Evolutionary conservation across 768 basidiomycete species (phyloP).

Genomic region (Boletales sp.): DNA sequence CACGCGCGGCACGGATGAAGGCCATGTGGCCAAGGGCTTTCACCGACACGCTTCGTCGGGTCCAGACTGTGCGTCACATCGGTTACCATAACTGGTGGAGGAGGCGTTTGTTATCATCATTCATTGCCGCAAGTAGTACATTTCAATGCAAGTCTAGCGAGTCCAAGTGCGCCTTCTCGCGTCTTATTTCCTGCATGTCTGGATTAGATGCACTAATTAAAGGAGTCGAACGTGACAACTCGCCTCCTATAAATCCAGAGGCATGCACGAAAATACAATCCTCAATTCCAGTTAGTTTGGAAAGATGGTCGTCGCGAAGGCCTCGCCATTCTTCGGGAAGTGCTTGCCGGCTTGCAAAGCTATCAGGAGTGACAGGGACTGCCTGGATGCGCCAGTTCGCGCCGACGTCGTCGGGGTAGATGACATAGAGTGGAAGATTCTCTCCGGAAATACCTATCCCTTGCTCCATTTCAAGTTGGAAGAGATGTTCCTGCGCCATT

Average conservation of each 20-base stretch:
- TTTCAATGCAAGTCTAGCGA: constrained; percentile 67
- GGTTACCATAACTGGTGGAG: background rate
- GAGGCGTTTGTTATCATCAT: constrained; percentile 15
- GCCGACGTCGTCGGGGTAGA: constrained; percentile 82
- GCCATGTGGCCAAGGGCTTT: constrained; percentile 3
- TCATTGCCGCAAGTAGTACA: constrained; percentile 23
- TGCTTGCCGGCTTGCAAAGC: constrained; percentile 88
- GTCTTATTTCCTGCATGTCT: constrained; percentile 72
- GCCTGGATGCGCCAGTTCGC: constrained; percentile 91
- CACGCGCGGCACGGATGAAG: constrained; percentile 1
- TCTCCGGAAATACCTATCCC: constrained; percentile 33
- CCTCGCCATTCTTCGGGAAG: constrained; percentile 95
- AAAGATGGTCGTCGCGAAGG: constrained; percentile 78
- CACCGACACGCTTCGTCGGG: constrained; percentile 8
- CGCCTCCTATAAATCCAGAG: constrained; percentile 94
- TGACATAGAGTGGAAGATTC: constrained; percentile 70
- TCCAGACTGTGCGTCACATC: constrained; percentile 6
- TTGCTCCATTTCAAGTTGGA: constrained; percentile 72
- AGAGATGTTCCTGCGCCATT: constrained; percentile 73
- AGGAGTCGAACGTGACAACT: constrained; percentile 18
- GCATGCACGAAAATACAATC: constrained; percentile 94
- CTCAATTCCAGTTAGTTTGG: constrained; percentile 66
- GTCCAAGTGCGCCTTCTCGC: constrained; percentile 78
- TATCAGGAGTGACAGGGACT: constrained; percentile 75
- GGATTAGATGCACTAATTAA: constrained; percentile 6